Evolutionary conservation across 164 flowering plant species (phyloP).

Genomic region (Vitis amurensis): DNA sequence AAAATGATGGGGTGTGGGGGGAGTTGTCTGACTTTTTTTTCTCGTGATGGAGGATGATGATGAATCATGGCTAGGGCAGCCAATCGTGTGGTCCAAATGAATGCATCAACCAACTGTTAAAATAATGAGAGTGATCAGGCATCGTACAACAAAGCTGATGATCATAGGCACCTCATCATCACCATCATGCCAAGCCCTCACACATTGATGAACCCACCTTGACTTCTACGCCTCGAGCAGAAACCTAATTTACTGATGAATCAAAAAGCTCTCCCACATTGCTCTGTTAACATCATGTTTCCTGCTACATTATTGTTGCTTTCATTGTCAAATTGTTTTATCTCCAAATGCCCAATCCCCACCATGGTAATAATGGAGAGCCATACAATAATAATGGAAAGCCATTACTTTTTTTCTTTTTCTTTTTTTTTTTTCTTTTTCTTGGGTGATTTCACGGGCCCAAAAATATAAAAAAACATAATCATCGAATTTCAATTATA

Average conservation of each 20-base stretch:
- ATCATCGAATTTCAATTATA: too few relatives aligned
- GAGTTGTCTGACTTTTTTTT: too few relatives aligned
- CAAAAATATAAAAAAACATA: too few relatives aligned
- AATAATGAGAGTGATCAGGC: not conserved
- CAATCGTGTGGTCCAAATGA: constrained; percentile 11
- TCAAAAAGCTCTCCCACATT: not conserved
- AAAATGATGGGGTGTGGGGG: too few relatives aligned
- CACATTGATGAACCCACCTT: not conserved
- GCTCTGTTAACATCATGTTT: not conserved
- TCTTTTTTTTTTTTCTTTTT: too few relatives aligned
- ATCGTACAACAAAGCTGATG: not conserved
- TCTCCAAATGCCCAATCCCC: not conserved
- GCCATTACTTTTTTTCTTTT: too few relatives aligned
- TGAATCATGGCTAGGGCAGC: not conserved
- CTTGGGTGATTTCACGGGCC: too few relatives aligned
- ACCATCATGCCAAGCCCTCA: too few relatives aligned
- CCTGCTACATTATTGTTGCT: not conserved
- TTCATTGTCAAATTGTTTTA: not conserved
- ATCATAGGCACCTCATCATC: not conserved
- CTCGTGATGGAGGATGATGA: not conserved
- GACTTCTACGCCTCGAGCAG: too few relatives aligned
- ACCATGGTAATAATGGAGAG: too few relatives aligned
- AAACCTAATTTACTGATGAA: constrained; percentile 4
- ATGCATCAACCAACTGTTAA: not conserved
- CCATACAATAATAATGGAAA: not conserved